Conservation (phyloP, 73 alveolate species). For the Paramecium tetraurelia region DNA sequence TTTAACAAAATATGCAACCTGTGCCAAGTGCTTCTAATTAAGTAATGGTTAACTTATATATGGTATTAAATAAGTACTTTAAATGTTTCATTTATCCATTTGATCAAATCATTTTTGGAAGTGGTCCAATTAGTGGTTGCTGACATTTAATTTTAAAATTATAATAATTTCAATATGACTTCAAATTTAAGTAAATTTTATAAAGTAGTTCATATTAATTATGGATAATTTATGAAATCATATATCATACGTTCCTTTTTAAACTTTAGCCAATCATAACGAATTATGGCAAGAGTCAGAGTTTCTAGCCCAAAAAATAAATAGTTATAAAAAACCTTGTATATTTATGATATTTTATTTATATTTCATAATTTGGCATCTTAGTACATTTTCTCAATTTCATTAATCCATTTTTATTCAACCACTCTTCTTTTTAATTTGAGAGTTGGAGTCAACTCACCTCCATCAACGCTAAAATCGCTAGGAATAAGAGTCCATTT, state of each 20-base stretch:
- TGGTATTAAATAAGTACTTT: not conserved
- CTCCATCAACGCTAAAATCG: slow-evolving; percentile 83
- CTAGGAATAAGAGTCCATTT: slow-evolving; percentile 70
- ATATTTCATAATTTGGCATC: slow-evolving; percentile 66
- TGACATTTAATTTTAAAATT: not conserved
- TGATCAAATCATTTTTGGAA: not conserved
- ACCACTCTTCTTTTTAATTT: slow-evolving; percentile 82
- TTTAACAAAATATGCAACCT: not conserved
- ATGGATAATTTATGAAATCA: too few species aligned
- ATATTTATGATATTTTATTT: not conserved
- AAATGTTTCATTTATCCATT: slow-evolving; percentile 1
- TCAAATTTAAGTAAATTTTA: not conserved
- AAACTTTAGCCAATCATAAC: too few species aligned
- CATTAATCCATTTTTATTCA: slow-evolving; percentile 65
- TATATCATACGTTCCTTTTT: too few species aligned
- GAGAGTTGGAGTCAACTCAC: slow-evolving; percentile 89
- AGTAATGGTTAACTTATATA: not conserved
- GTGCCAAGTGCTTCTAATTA: not conserved
- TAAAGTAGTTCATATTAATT: too few species aligned
- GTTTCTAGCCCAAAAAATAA: too few species aligned
- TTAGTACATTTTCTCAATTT: slow-evolving; percentile 71
- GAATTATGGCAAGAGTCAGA: too few species aligned
- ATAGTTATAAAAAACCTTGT: not conserved
- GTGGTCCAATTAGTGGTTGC: not conserved
- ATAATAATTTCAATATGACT: not conserved